These are phyloP conservation scores for Rachicladosporium sp. DNA, from an alignment of 2,329 filamentous ascomycete genomes.

Conservation along the genomic window DNA sequence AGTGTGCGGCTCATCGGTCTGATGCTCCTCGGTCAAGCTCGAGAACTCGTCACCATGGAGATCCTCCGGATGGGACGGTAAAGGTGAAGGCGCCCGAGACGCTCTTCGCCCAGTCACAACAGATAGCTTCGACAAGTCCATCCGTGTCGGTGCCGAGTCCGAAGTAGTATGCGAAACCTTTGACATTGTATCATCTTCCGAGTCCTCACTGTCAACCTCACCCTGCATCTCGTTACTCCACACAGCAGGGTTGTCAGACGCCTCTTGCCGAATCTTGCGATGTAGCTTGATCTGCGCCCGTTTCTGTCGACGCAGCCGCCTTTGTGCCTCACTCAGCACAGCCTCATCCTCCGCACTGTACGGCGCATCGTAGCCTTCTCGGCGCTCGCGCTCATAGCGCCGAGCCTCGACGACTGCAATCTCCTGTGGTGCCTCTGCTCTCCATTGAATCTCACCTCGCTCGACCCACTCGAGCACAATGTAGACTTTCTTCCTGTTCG, in stretches of 20 bases:
- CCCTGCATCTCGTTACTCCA: slow-evolving; percentile 76
- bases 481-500: slow-evolving; percentile 93
- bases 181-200: slow-evolving; percentile 24
- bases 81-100: slow-evolving; percentile 16
- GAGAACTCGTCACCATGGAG: slow-evolving; percentile 6
- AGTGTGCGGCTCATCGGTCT: slow-evolving; percentile 6
- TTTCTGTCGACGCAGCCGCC: slow-evolving; percentile 43
- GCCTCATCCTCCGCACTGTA: slow-evolving; percentile 32
- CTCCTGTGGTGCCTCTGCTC: slow-evolving; percentile 72
- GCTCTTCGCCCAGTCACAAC: slow-evolving; percentile 8
- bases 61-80: slow-evolving; percentile 5
- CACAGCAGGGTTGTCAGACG: slow-evolving; percentile 41
- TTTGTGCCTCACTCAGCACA: slow-evolving; percentile 34
- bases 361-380: slow-evolving; percentile 31
- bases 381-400: slow-evolving; percentile 62
- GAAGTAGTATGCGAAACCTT: slow-evolving; percentile 24
- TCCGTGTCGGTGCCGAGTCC: slow-evolving; percentile 7
- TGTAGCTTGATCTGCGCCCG: slow-evolving; percentile 10
- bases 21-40: slow-evolving; percentile 18
- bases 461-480: slow-evolving; percentile 94
- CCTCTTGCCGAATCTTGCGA: slow-evolving; percentile 16
- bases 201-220: slow-evolving; percentile 24
- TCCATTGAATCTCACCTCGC: slow-evolving; percentile 86
- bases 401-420: slow-evolving; percentile 74
- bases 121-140: slow-evolving; percentile 2